These are phyloP conservation scores for Linderina pennispora DNA, from an alignment of 192 early-diverging fungal genomes.

Conservation along the genomic window DNA sequence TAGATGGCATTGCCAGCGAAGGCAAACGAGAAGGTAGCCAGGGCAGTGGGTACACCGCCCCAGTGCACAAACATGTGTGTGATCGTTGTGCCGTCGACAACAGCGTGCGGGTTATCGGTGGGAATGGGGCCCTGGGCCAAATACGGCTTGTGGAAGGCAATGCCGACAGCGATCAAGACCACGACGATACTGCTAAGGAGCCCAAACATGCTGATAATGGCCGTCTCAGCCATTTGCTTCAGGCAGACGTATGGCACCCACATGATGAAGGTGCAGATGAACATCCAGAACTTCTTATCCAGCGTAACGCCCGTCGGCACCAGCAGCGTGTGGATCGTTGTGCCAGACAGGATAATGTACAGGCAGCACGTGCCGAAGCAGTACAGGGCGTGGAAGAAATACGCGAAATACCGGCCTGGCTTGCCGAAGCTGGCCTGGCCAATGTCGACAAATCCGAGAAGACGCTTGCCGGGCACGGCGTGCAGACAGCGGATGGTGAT, in stretches of 20 bases:
- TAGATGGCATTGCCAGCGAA: conserved; percentile 69
- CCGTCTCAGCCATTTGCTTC: conserved; percentile 65
- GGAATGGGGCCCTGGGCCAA: conserved; percentile 36
- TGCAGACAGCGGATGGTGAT: no score
- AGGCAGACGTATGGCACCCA: conserved; percentile 59
- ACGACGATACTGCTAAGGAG: conserved; percentile 55
- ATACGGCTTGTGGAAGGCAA: conserved; percentile 47
- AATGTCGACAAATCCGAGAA: no score
- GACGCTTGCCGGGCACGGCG: no score
- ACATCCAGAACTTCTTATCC: conserved; percentile 57
- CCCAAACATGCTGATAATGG: conserved; percentile 57
- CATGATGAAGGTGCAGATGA: conserved; percentile 49
- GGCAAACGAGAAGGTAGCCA: conserved; percentile 64
- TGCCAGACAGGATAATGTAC: no score
- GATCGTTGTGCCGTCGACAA: background rate
- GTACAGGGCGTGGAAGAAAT: no score
- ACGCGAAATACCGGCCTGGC: no score
- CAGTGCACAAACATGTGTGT: background rate
- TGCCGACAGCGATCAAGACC: conserved; percentile 53
- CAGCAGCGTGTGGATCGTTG: conserved; percentile 47
- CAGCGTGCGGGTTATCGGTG: background rate
- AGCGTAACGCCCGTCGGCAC: conserved; percentile 17
- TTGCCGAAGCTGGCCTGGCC: no score
- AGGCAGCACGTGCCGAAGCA: no score
- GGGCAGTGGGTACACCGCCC: conserved; percentile 50